Conservation (phyloP, 768 basidiomycete species). For the Phanerochaete carnosa region DNA sequence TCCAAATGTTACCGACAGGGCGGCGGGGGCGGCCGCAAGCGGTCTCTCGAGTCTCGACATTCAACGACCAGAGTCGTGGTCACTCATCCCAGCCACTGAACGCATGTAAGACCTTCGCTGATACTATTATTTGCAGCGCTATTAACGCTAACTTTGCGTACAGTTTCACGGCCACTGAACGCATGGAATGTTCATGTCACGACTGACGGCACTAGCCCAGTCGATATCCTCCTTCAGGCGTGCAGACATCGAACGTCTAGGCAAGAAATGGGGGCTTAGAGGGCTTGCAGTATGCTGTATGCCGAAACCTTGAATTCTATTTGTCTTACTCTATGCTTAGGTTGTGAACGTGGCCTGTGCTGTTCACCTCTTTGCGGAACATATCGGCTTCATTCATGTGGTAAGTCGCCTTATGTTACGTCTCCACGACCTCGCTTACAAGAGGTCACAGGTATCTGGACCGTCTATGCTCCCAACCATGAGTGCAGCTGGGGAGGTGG, state of each 20-base stretch:
- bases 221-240: background rate
- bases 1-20: background rate
- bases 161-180: background rate
- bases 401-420: conserved; percentile 32
- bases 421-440: conserved; percentile 1
- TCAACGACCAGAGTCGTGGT: background rate
- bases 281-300: background rate
- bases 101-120: background rate
- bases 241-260: conserved; percentile 1
- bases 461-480: conserved; percentile 84
- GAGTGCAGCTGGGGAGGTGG: conserved; percentile 51
- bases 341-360: conserved; percentile 52
- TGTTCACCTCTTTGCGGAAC: conserved; percentile 60
- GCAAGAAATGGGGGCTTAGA: conserved; percentile 10
- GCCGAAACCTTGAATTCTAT: background rate
- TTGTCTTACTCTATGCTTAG: conserved; percentile 30
- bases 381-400: conserved; percentile 52
- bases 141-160: background rate
- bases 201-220: conserved; percentile 2
- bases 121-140: background rate
- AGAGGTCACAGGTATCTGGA: conserved; percentile 51
- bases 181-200: conserved; percentile 8
- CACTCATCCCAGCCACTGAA: no score
- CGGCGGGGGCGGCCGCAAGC: background rate
- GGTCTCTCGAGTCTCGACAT: background rate